Conservation (phyloP, 768 basidiomycete species). For the Candolleomyces eurysporus region DNA sequence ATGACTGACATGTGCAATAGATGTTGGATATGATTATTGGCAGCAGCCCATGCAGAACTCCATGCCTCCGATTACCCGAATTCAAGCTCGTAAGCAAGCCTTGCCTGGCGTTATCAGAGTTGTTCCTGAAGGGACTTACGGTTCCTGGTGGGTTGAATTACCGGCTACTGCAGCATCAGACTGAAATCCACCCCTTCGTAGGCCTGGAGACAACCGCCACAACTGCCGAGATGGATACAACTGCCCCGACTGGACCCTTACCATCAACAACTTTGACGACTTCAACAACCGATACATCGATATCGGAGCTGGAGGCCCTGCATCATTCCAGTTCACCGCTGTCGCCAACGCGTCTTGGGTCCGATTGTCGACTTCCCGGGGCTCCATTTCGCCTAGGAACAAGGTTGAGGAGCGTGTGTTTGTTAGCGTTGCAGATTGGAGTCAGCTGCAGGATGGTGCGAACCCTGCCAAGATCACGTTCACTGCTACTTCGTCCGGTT, state of each 20-base stretch:
- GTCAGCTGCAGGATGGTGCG: slow-evolving; percentile 35
- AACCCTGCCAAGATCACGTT: slow-evolving; percentile 42
- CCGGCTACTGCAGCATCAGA: not conserved
- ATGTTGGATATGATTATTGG: slow-evolving; percentile 66
- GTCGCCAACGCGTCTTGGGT: slow-evolving; percentile 54
- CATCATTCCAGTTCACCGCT: slow-evolving; percentile 53
- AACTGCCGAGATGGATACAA: slow-evolving; percentile 51
- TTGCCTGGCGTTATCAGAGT: slow-evolving; percentile 65
- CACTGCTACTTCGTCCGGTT: slow-evolving; percentile 41
- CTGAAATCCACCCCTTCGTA: slow-evolving; percentile 15
- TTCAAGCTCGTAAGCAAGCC: slow-evolving; percentile 54
- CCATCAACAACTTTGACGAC: slow-evolving; percentile 57
- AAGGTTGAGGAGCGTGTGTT: slow-evolving; percentile 49
- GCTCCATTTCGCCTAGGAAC: slow-evolving; percentile 43
- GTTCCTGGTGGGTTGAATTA: slow-evolving; percentile 47
- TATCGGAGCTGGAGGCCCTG: slow-evolving; percentile 58
- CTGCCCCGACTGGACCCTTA: slow-evolving; percentile 48
- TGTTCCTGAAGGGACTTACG: slow-evolving; percentile 55
- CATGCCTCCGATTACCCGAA: slow-evolving; percentile 51
- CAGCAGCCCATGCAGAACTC: slow-evolving; percentile 69
- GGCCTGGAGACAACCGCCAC: slow-evolving; percentile 66
- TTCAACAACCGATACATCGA: slow-evolving; percentile 56
- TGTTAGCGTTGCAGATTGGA: slow-evolving; percentile 57
- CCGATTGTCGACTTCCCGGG: slow-evolving; percentile 41
- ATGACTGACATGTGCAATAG: slow-evolving; percentile 17